phyloP scores from a whole-genome alignment of 176 grass and related monocot genomes.

The Avena atlantica region DNA sequence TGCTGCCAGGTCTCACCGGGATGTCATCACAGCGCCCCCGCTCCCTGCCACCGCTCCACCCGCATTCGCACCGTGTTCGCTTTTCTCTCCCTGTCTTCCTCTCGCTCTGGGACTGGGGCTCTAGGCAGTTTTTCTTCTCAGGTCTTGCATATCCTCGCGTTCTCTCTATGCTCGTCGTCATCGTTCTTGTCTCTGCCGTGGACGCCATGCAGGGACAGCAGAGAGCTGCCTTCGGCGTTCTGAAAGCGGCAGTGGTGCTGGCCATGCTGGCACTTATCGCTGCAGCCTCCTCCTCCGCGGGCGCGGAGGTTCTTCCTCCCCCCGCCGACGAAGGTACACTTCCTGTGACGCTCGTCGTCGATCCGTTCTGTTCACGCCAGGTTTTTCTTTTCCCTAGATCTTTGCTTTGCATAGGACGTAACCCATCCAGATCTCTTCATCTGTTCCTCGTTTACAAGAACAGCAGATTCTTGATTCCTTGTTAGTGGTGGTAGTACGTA shows the following conservation, averaged over 20 bases:
- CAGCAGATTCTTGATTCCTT: background rate
- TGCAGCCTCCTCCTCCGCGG: background rate
- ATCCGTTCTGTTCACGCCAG: background rate
- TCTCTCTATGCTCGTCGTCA: background rate
- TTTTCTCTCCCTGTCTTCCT: background rate
- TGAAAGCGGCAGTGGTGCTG: background rate
- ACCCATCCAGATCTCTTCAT: background rate
- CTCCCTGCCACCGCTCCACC: background rate
- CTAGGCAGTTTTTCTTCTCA: background rate
- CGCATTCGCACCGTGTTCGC: too few relatives aligned
- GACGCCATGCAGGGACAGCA: slow-evolving; percentile 42
- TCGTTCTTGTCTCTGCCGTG: background rate
- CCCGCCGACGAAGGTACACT: slow-evolving; percentile 12
- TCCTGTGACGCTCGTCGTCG: background rate
- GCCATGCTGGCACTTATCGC: background rate
- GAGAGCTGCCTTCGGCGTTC: background rate
- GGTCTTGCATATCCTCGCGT: background rate
- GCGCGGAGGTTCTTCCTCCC: background rate
- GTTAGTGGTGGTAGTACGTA: background rate
- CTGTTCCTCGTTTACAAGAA: background rate
- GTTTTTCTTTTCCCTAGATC: background rate
- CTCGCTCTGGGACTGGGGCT: background rate
- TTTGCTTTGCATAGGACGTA: background rate
- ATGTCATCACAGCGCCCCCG: slow-evolving; percentile 1
- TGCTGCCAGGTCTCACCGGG: slow-evolving; percentile 6